Evolutionary conservation across 2,329 filamentous ascomycete species (phyloP), one percentile per base, ranked within the genome.

Genomic region (Microdochium paspali): DNA sequence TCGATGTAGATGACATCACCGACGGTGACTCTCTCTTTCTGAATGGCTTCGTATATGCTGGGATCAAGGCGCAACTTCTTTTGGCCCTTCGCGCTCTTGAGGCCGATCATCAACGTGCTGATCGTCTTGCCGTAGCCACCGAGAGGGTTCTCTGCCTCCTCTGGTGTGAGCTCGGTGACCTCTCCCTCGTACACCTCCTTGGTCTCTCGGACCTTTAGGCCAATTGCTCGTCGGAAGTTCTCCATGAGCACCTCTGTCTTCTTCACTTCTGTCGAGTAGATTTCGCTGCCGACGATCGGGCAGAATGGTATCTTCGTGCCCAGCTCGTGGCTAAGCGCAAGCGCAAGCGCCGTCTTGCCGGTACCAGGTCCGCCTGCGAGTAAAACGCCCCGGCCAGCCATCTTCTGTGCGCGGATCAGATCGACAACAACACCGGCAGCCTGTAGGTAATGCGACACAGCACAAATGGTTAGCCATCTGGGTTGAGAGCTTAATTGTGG

Each of bases 141-240:
- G 40, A 98, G 77, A 24, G 93, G 93, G 67, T 98, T 98, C 73
- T 97, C 93, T 4, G 91, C 87, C 76, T 98, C 93, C 70, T 98
- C 93, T 32, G 93, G 93, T 26, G 91, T 95, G 57, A 98, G 81
- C 68, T 98, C 93, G 55, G 89, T 96, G 48, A 98, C 93, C 70
- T 98, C 93, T 63, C 93, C 93, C 71, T 98, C 93, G 70, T 97
- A 98, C 50, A 98, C 91, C 70, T 98, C 93, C 70, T 98, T 98
- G 46, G 91, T 96, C 76, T 98, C 93, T 61, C 93, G 89, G 56
- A 98, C 93, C 63, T 95, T 90, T 56, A 98, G 77, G 28, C 91
- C 93, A 66, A 98, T 98, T 50, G 93, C 93, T 63, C 93, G 79
- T 64, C 93, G 81, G 68, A 98, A 98, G 73, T 97, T 97, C 76